Evolutionary conservation across 2,329 filamentous ascomycete genomes (phyloP).

Genomic region (Apiospora koreana): DNA sequence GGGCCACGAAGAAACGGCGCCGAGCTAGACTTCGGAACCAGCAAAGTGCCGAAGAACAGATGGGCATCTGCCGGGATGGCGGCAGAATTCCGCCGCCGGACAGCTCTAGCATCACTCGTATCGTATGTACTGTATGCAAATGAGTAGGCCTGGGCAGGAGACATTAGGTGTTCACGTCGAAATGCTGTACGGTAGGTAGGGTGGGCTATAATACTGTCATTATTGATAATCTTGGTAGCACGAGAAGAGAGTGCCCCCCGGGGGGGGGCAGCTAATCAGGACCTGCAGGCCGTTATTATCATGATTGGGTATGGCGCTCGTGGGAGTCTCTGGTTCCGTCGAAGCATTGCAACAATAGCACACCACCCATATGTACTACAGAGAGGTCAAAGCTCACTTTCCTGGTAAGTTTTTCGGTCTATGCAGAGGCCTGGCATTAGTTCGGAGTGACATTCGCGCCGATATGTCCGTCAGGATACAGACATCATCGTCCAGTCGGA

Average conservation of each 20-base stretch:
- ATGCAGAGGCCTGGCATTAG: background rate
- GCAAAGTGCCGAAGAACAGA: background rate
- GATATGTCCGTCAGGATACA: background rate
- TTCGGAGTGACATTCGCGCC: background rate
- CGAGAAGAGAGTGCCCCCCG: background rate
- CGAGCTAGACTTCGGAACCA: constrained; percentile 4
- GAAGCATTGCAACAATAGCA: background rate
- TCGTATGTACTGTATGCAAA: background rate
- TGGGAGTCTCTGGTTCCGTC: background rate
- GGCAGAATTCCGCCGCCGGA: background rate
- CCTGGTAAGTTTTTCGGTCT: background rate
- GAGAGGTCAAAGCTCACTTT: background rate
- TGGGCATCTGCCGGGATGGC: background rate
- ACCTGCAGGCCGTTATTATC: background rate
- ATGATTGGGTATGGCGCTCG: background rate
- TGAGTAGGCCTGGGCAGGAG: background rate
- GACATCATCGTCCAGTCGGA: constrained; percentile 2
- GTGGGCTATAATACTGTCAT: background rate
- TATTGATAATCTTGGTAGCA: background rate
- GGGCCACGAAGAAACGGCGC: background rate
- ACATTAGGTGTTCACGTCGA: background rate
- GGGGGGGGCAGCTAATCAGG: background rate
- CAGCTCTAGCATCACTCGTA: background rate
- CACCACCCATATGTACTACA: background rate
- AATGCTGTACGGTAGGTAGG: background rate